Base-by-base conservation (phyloP, 495 filamentous ascomycete species). In the Trichoderma erinaceum region DNA sequence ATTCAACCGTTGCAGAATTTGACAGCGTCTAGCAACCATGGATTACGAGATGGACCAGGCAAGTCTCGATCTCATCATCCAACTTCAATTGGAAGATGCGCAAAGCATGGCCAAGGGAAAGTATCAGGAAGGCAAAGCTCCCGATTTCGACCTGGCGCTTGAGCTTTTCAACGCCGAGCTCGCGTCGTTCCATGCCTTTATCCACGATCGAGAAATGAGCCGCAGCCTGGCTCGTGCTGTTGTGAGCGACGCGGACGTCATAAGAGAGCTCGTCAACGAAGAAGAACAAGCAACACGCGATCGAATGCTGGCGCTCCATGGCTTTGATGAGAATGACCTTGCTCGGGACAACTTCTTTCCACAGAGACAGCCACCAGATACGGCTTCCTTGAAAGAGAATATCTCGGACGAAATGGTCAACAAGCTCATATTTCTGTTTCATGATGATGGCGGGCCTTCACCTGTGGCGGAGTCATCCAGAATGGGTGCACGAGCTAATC, bases 71-170 rank as follows among this genome's bases (percentile, higher is more conserved):
- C 25, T 61, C 16, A 61, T 61, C 56, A 27, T 61, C 25, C 16
- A 61, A 25, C 56, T 61, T 13, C 56, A 61, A 32, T 32, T 61
- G 56, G 23, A 61, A 32, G 56, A 61, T 32, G 56, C 56, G 1
- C 56, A 61, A 18, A 61, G 25, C 25, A 18, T 61, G 25, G 11
- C 27, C 56, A 61, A 61, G 25, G 56, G 56, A 1, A 61, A 61
- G 13, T 32, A 61, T 16, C 56, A 25, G 10, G 56, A 61, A 10
- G 56, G 56, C 56, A 25, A 61, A 3, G 56, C 56, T 3, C 56
- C 56, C 7, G 56, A 61, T 18, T 61, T 61, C 25, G 56, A 61
- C 2, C 11, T 61, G 7, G 56, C 56, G 27, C 56, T 61, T 18
- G 25, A 61, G 5, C 29, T 18, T 25, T 61, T 61, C 56, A 61